These are phyloP conservation scores for Lipomyces oligophaga DNA, from an alignment of 805 yeast genomes.

Conservation along the genomic window DNA sequence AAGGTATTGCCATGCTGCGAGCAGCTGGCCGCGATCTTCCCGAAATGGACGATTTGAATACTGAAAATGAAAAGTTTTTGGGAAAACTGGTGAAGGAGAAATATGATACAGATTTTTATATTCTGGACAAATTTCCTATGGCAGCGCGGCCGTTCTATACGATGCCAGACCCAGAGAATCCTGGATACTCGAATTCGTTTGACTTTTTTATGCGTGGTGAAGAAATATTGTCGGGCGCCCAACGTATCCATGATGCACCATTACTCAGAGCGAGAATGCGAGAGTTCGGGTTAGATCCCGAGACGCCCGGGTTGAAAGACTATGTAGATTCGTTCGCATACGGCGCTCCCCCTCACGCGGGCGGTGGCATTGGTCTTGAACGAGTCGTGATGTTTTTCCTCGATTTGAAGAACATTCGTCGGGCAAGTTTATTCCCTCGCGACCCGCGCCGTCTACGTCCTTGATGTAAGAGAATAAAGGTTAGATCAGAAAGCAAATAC, in stretches of 20 bases:
- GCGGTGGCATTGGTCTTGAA: constrained; percentile 99
- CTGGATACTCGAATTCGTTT: constrained; percentile 92
- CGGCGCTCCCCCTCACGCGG: constrained; percentile 99
- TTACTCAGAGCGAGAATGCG: constrained; percentile 76
- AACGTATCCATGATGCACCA: constrained; percentile 93
- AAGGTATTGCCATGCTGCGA: constrained; percentile 82
- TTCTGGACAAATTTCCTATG: constrained; percentile 96
- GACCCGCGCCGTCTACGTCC: constrained; percentile 95
- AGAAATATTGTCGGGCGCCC: constrained; percentile 99
- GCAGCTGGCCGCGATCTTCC: constrained; percentile 71
- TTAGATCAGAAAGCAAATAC: too few species aligned
- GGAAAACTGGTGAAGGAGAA: constrained; percentile 90
- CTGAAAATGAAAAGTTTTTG: constrained; percentile 90
- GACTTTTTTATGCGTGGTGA: constrained; percentile 99
- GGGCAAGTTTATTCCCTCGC: constrained; percentile 99
- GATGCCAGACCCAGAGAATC: constrained; percentile 94
- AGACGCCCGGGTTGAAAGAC: constrained; percentile 77
- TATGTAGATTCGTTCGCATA: constrained; percentile 88
- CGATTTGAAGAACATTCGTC: constrained; percentile 93
- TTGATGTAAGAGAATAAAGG: too few species aligned
- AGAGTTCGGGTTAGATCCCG: constrained; percentile 77
- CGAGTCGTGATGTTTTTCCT: constrained; percentile 98
- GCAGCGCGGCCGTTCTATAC: constrained; percentile 98
- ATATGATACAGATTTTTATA: constrained; percentile 96
- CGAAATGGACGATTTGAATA: constrained; percentile 38